These are phyloP conservation scores for Chloris gayana DNA, from an alignment of 176 grass and related monocot species.

Conservation along the genomic window DNA sequence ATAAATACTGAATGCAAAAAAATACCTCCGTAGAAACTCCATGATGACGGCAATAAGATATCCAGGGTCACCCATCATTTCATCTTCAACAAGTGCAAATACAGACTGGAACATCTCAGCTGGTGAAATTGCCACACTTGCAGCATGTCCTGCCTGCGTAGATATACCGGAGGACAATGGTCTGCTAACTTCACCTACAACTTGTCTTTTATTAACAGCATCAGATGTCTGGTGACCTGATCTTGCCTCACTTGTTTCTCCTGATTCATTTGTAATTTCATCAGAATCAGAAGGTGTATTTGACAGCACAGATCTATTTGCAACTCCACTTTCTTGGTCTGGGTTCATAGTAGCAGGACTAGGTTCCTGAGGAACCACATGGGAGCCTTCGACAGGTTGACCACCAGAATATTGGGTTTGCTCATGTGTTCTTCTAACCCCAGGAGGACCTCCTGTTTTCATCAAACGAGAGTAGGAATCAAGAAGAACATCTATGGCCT, in stretches of 20 bases:
- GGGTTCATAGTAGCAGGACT: conserved; percentile 34
- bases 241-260: conserved; percentile 25
- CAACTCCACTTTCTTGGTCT: conserved; percentile 37
- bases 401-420: conserved; percentile 54
- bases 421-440: conserved; percentile 51
- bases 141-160: conserved; percentile 55
- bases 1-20: conserved; percentile 33
- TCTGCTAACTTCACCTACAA: conserved; percentile 50
- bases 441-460: conserved; percentile 55
- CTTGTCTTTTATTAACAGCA: conserved; percentile 40
- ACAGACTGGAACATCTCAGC: conserved; percentile 84
- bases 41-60: conserved; percentile 82
- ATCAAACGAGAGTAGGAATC: conserved; percentile 78
- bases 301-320: conserved; percentile 39
- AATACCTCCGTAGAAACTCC: conserved; percentile 83
- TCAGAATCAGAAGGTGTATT: conserved; percentile 64
- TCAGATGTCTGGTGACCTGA: conserved; percentile 27
- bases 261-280: conserved; percentile 38
- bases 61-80: conserved; percentile 86
- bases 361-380: conserved; percentile 36
- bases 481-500: conserved; percentile 87
- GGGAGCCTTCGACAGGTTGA: conserved; percentile 39
- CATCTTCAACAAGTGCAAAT: conserved; percentile 86
- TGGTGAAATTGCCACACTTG: conserved; percentile 73
- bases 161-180: conserved; percentile 58